A percentile compares a stretch with the other conserved stretches of the same genome.
Conservation (phyloP, 495 filamentous ascomycete species). For the Emericellopsis terricola region DNA sequence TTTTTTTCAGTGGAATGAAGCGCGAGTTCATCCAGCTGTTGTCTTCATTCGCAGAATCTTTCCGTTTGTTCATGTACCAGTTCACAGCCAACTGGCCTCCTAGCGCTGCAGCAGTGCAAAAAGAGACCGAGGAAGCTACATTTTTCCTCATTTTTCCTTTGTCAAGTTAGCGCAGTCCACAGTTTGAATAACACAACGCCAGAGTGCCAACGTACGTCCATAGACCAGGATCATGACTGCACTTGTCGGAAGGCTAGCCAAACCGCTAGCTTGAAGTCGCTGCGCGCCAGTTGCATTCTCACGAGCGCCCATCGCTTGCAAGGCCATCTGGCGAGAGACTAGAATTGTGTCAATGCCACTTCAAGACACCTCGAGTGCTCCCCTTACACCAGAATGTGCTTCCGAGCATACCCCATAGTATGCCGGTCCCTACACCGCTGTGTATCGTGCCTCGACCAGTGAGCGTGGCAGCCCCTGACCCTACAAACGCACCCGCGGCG, state of each 20-base stretch:
- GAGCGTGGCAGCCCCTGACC: slow-evolving; percentile 49
- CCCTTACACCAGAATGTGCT: slow-evolving; percentile 55
- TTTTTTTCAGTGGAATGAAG: slow-evolving; percentile 57
- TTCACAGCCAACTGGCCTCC: slow-evolving; percentile 2
- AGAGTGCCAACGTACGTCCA: slow-evolving; percentile 19
- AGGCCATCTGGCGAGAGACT: slow-evolving; percentile 19
- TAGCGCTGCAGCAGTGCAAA: slow-evolving; percentile 24
- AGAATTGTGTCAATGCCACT: slow-evolving; percentile 7
- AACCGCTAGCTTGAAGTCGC: slow-evolving; percentile 39
- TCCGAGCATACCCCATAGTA: slow-evolving; percentile 68
- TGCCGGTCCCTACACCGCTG: slow-evolving; percentile 38
- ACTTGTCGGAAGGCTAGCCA: slow-evolving; percentile 56
- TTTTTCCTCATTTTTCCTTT: slow-evolving; percentile 24
- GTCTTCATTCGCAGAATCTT: not conserved
- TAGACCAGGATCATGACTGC: slow-evolving; percentile 45
- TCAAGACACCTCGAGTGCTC: not conserved
- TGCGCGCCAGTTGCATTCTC: slow-evolving; percentile 34
- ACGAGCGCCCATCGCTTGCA: slow-evolving; percentile 18
- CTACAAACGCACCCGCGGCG: slow-evolving; percentile 49
- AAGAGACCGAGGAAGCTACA: slow-evolving; percentile 39
- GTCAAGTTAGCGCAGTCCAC: not conserved
- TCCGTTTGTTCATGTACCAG: not conserved
- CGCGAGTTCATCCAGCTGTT: slow-evolving; percentile 30
- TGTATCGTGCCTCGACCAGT: slow-evolving; percentile 52
- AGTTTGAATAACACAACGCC: no score